Base-by-base conservation (phyloP, 2,329 filamentous ascomycete species). In the Chaetomium strumarium region DNA sequence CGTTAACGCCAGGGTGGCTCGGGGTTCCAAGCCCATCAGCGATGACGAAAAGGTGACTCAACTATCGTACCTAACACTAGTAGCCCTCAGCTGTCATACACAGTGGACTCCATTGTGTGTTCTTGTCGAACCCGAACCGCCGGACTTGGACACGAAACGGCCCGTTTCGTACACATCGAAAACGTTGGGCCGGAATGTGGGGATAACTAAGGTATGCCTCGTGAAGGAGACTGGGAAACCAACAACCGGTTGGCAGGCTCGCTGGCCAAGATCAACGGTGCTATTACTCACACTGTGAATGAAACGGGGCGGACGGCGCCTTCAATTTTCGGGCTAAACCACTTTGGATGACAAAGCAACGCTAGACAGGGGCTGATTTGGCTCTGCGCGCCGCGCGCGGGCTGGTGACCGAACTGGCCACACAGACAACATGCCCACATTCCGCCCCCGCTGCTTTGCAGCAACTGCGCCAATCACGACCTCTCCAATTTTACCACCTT, bases 321-420 rank as follows among this genome's bases (percentile, higher is more conserved):
- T 55, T 55, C 50, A 12, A 12, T 33, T 58, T 41, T n/a, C n/a
- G 36, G 24, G 48, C 60, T 59, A 62, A 46, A 37, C 61, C 49
- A 33, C 24, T 55, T 58, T 50, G 16, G 45, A 51, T 33, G 38
- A 34, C 44, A 16, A 38, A 51, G 43, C 33, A 16, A 52, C 56
- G 58, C 60, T 57, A 62, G 55, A 56, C 59, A 61, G 52, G 62
- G 62, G 49, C 57, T 16, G 53, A 47, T 51, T 57, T 57, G 55
- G 48, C 54, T 58, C 58, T 57, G 51, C 50, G 56, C 51, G 55
- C 46, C 7, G 24, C 7, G 24, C 24, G 24, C 24, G 41, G 54
- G 38, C 50, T 45, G 54, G 54, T 50, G 44, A 52, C 41, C 57
- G 59, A 59, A 58, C 51, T 58, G 54, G 55, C 56, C 57, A 60